These are phyloP conservation scores for Hyphopichia fennica DNA, from an alignment of 1,139 yeast species.

Conservation along the genomic window DNA sequence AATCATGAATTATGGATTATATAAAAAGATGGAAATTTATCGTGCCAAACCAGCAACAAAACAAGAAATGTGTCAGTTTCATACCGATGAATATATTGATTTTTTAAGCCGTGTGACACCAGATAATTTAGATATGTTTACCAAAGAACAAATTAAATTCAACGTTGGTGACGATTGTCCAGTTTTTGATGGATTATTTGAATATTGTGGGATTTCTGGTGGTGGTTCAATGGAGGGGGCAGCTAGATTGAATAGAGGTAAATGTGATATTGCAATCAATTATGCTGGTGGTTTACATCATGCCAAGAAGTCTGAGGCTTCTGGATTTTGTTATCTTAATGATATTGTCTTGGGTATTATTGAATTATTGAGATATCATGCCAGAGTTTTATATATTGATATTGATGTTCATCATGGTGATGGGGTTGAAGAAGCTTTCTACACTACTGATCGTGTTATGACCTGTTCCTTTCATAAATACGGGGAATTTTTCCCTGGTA, in stretches of 20 bases:
- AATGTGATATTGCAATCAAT: constrained; percentile 93
- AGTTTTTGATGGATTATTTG: constrained; percentile 93
- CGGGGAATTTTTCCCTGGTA: constrained; percentile 96
- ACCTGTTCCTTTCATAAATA: constrained; percentile 96
- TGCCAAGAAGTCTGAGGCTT: constrained; percentile 93
- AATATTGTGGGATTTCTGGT: constrained; percentile 90
- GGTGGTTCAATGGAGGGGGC: constrained; percentile 99
- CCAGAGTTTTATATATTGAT: constrained; percentile 92
- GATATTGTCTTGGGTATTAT: constrained; percentile 78
- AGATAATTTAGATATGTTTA: constrained; percentile 86
- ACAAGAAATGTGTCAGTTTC: constrained; percentile 98
- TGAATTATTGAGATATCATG: constrained; percentile 86
- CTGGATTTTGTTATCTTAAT: constrained; percentile 88
- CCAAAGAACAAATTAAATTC: constrained; percentile 90
- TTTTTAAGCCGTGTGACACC: constrained; percentile 92
- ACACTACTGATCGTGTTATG: constrained; percentile 95
- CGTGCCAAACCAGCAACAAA: constrained; percentile 97
- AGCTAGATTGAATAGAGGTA: constrained; percentile 85
- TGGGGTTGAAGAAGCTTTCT: constrained; percentile 97
- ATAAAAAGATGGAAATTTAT: constrained; percentile 96
- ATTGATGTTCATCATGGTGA: constrained; percentile 98
- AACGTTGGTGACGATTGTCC: constrained; percentile 98
- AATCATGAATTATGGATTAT: constrained; percentile 95
- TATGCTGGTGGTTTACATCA: constrained; percentile 98
- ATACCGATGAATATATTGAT: constrained; percentile 95